phyloP scores from a whole-genome alignment of 345 rosid genomes.

The Corymbia maculata region DNA sequence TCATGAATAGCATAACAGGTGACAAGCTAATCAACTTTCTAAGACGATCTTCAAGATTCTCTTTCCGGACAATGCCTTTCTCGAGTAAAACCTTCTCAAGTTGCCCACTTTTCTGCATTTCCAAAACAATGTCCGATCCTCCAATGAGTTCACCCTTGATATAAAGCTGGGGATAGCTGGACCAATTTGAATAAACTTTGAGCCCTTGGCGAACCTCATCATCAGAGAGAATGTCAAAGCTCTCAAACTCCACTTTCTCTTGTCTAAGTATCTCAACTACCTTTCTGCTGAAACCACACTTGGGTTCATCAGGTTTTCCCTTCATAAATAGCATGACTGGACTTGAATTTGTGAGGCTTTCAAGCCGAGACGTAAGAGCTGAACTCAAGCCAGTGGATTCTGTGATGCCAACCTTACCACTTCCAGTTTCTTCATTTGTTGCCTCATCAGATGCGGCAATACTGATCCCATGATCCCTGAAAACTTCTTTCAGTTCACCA shows the following conservation, averaged over 20 bases:
- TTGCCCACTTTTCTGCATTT: constrained; percentile 96
- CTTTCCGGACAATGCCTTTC: constrained; percentile 48
- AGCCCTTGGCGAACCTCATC: constrained; percentile 92
- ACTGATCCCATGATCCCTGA: constrained; percentile 45
- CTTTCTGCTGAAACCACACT: constrained; percentile 90
- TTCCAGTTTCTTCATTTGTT: constrained; percentile 7
- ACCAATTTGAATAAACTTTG: constrained; percentile 91
- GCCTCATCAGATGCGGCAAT: constrained; percentile 13
- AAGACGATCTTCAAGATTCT: constrained; percentile 52
- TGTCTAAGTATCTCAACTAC: constrained; percentile 75
- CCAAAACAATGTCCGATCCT: constrained; percentile 86
- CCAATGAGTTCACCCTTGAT: constrained; percentile 77
- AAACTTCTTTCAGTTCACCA: constrained; percentile 75
- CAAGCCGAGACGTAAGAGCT: constrained; percentile 40
- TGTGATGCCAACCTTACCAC: constrained; percentile 38
- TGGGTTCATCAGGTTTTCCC: constrained; percentile 83
- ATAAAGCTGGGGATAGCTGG: constrained; percentile 91
- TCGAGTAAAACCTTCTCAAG: constrained; percentile 48
- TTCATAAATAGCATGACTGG: constrained; percentile 92
- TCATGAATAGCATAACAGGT: constrained; percentile 94
- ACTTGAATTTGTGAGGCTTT: constrained; percentile 50
- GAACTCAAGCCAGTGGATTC: constrained; percentile 51
- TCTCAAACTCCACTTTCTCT: constrained; percentile 62
- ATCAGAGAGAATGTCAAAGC: constrained; percentile 71
- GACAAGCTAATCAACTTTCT: constrained; percentile 47